These are phyloP conservation scores for Zalaria sp. DNA, from an alignment of 2,329 filamentous ascomycete genomes.

Conservation along the genomic window DNA sequence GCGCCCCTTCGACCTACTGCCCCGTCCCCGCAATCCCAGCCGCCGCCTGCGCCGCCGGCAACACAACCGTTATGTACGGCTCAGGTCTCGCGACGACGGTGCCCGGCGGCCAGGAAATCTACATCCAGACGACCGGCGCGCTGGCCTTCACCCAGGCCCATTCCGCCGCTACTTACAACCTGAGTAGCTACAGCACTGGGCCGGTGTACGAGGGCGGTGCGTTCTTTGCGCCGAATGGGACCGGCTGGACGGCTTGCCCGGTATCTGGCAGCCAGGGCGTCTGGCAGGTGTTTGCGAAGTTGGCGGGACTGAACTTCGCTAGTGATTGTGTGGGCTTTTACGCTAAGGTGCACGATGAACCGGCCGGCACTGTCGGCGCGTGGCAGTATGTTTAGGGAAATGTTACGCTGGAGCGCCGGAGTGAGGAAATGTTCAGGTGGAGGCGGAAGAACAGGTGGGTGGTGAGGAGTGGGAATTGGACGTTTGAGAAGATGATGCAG, in stretches of 20 bases:
- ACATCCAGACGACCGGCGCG: conserved; percentile 9
- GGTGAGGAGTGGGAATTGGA: no score
- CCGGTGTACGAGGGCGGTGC: conserved; percentile 8
- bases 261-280: conserved; percentile 1
- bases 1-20: conserved; percentile 6
- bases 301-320: conserved; percentile 3
- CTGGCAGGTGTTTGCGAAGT: conserved; percentile 8
- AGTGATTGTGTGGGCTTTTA: conserved; percentile 6
- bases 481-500: no score
- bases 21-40: conserved; percentile 4
- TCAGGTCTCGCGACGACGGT: conserved; percentile 7
- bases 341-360: conserved; percentile 2
- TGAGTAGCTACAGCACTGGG: conserved; percentile 5
- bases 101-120: conserved; percentile 11
- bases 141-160: conserved; percentile 11
- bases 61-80: conserved; percentile 6
- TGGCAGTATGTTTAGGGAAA: conserved; percentile 8
- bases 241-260: conserved; percentile 10
- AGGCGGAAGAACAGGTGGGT: no score
- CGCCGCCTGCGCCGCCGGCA: conserved; percentile 3
- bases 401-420: no score
- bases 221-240: conserved; percentile 7
- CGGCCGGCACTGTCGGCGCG: conserved; percentile 5
- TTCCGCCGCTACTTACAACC: conserved; percentile 4
- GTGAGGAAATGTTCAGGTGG: no score